Evolutionary conservation across 2,329 filamentous ascomycete species (phyloP), one percentile per base, ranked within the genome.

Genomic region (Phyllosticta citribraziliensis): DNA sequence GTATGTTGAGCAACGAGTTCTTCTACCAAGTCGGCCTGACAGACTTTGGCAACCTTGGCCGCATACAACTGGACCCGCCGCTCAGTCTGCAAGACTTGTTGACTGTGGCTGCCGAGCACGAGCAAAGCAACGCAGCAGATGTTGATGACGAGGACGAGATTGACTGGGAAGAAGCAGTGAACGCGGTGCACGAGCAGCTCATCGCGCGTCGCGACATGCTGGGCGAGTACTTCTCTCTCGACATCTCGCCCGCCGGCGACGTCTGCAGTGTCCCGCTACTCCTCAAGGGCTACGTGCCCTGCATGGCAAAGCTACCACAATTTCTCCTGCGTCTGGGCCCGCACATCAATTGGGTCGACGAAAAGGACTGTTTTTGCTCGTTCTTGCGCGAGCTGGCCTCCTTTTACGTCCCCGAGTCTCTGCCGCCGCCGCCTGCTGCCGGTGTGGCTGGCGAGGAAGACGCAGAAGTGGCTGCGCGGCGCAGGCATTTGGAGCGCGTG

Each of bases 1-100:
- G 91, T 11, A 86, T 93, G 71, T 78, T 89, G 1, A 89, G 74
- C 72, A 88, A 86, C 64, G 93, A 97, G 68, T 95, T 93, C 72
- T 95, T 97, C 73, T 99, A 99, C 76, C 94, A 99, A 75, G 77
- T 97, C 20, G 93, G 91, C 0, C 82, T 99, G 40, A 96, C 91
- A 0, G 91, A 99, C 70, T 99, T 99, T 74, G 91, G 88, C 1
- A 99, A 99, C 71, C 97, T 96, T 69, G 94, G 94, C 2, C 74
- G 80, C 22, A 91, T 99, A 62, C 85, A 84, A 11, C 91, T 99
- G 68, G 83, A 85, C 56, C 89, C 91, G 2, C 82, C 91, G 0
- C 81, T 97, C 0, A 80, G 85, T 62, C 76, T 99, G 5, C 76
- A 80, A 4, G 84, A 88, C 61, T 74, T 97, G 5, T 80, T 99